Base-by-base conservation (phyloP, 768 basidiomycete genomes). In the Dentipellis sp. region DNA sequence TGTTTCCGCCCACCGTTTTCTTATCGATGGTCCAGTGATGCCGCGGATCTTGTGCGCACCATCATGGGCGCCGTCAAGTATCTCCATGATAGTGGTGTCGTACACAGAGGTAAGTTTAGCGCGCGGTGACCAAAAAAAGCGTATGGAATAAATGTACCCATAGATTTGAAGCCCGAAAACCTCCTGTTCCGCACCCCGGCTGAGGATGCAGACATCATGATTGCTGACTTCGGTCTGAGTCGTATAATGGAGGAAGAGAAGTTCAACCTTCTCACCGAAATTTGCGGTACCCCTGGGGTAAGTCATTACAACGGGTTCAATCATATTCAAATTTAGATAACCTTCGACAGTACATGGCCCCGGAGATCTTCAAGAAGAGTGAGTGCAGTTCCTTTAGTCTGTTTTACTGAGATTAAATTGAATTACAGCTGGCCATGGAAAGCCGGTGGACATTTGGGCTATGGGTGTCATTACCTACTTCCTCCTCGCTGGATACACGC, bases 391-490 rank as follows among this genome's bases (percentile, higher is more conserved):
- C n/a, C n/a, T 19, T 52, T 7, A 10, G 47, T 10, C 49, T 34
- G 21, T 55, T 58, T 11, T 51, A 29, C 48, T 47, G 29, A 39
- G 22, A 39, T 36, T 5, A 29, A 42, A 39, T 50, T 40, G 29
- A 53, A 54, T 52, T 60, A 46, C 42, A 89, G 88, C 84, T 55
- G 95, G 95, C 3, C 95, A 99, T 64, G 82, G 88, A 42, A 97
- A 91, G 72, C 94, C 94, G 9, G 94, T 97, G 16, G 95, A 95
- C 64, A 73, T 95, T 55, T 94, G 93, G 94, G 94, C 95, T 1
- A 94, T 98, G 82, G 95, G 95, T 39, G 95, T 99, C 50, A 94
- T 99, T 69, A 90, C 95, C 11, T 97, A 97, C 73, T 97, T 97
- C 84, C 75, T 97, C 3, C 84, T 97, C 23, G 85, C 84, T 52